These are phyloP conservation scores for Suhomyces yuchorum DNA, from an alignment of 1,139 yeast species.

Conservation along the genomic window DNA sequence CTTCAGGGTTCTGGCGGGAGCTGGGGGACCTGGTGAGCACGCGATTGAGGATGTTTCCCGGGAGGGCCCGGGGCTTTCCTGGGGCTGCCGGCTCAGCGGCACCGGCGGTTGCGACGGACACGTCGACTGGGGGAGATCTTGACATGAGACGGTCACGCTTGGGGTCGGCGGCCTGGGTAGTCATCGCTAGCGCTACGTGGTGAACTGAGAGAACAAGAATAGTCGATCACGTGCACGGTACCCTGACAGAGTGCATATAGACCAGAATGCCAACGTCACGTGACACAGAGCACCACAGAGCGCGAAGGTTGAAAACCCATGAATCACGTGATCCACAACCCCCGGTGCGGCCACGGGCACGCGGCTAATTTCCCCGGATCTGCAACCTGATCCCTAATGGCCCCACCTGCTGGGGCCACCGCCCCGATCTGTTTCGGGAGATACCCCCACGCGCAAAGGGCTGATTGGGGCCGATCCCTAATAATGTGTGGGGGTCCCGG, in stretches of 20 bases:
- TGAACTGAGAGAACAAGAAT: not conserved
- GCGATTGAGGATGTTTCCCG: constrained; percentile 1
- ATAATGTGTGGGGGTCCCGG: no score
- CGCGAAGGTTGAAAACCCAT: no score
- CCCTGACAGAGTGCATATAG: not conserved
- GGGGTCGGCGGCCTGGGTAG: not conserved
- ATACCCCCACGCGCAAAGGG: no score
- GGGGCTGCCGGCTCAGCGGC: not conserved
- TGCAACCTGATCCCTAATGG: not conserved
- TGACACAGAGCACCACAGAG: no score
- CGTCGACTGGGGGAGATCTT: constrained; percentile 7
- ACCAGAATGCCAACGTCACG: no score
- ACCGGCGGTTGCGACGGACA: not conserved
- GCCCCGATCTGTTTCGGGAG: no score
- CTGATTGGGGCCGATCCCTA: no score
- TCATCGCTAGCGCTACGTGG: not conserved
- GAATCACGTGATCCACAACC: not conserved
- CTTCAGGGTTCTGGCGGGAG: not conserved
- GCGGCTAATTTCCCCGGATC: not conserved
- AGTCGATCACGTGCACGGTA: not conserved
- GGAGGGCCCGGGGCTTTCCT: not conserved
- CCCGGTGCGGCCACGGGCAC: no score
- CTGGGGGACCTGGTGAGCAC: not conserved
- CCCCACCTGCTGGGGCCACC: no score
- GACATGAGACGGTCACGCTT: constrained; percentile 4